Evolutionary conservation across 306 rosid species (phyloP).

Genomic region (Cicer arietinum): DNA sequence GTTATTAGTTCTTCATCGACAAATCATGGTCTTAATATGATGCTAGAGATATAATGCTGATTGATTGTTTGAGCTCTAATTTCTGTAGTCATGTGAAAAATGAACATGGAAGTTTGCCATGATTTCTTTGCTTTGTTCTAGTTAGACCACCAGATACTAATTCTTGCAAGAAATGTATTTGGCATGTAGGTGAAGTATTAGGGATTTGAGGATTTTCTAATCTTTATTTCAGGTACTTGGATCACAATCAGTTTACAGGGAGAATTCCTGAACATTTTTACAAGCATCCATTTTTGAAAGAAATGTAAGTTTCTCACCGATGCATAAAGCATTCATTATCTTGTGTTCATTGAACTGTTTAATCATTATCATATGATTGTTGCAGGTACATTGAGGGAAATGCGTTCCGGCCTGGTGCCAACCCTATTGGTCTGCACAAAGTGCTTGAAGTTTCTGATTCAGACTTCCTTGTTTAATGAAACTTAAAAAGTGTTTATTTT

Average conservation of each 20-base stretch:
- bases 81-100: conserved; percentile 1
- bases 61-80: not conserved
- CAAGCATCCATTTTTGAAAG: conserved; percentile 93
- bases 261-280: conserved; percentile 90
- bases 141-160: not conserved
- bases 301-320: conserved; percentile 75
- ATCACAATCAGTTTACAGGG: conserved; percentile 95
- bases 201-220: not conserved
- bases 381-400: conserved; percentile 88
- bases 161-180: conserved; percentile 17
- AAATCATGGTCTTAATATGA: conserved; percentile 15
- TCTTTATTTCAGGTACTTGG: conserved; percentile 77
- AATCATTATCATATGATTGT: conserved; percentile 2
- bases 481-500: conserved; percentile 30
- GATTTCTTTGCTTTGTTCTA: not conserved
- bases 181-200: conserved; percentile 26
- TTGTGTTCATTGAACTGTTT: conserved; percentile 35
- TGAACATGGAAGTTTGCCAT: conserved; percentile 9
- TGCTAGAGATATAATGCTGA: conserved; percentile 21
- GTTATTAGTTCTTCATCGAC: conserved; percentile 18
- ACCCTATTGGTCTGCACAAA: conserved; percentile 82
- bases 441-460: conserved; percentile 92
- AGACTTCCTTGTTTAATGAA: conserved; percentile 78
- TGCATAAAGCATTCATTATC: not conserved
- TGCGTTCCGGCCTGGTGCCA: conserved; percentile 86